These are phyloP conservation scores for Chrysanthemum lavandulifolium DNA, from an alignment of 129 eudicot genomes.

Conservation along the genomic window DNA sequence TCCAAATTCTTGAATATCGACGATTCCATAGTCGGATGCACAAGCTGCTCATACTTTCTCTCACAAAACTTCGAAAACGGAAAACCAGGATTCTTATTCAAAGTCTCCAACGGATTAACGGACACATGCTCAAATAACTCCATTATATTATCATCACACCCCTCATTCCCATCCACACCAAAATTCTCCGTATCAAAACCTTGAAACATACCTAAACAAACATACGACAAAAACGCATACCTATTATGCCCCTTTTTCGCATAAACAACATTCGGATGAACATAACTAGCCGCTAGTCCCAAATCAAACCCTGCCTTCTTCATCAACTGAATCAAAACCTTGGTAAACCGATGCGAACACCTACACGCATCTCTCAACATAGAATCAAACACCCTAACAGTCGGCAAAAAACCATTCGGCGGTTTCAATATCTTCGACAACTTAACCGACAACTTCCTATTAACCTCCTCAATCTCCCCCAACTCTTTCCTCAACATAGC, in stretches of 20 bases:
- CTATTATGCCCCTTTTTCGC: slow-evolving; percentile 60
- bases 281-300: slow-evolving; percentile 75
- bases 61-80: slow-evolving; percentile 82
- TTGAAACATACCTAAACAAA: slow-evolving; percentile 76
- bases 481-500: slow-evolving; percentile 48
- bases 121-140: slow-evolving; percentile 64
- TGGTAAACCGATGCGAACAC: slow-evolving; percentile 46
- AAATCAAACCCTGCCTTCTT: slow-evolving; percentile 80
- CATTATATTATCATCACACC: slow-evolving; percentile 23
- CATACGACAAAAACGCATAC: slow-evolving; percentile 76
- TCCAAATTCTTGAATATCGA: slow-evolving; percentile 72
- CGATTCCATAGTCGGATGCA: slow-evolving; percentile 92
- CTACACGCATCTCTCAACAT: slow-evolving; percentile 65
- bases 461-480: slow-evolving; percentile 43
- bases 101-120: slow-evolving; percentile 58
- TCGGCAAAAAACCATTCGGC: slow-evolving; percentile 55
- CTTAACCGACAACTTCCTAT: slow-evolving; percentile 43
- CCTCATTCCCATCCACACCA: slow-evolving; percentile 40
- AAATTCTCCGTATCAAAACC: slow-evolving; percentile 56
- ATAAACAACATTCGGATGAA: slow-evolving; percentile 54
- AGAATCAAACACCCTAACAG: slow-evolving; percentile 79
- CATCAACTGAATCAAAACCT: slow-evolving; percentile 79
- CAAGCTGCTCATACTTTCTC: slow-evolving; percentile 67
- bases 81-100: slow-evolving; percentile 63
- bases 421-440: slow-evolving; percentile 38